These are phyloP conservation scores for Pisolithus tinctorius DNA, from an alignment of 768 basidiomycete genomes.

Conservation along the genomic window DNA sequence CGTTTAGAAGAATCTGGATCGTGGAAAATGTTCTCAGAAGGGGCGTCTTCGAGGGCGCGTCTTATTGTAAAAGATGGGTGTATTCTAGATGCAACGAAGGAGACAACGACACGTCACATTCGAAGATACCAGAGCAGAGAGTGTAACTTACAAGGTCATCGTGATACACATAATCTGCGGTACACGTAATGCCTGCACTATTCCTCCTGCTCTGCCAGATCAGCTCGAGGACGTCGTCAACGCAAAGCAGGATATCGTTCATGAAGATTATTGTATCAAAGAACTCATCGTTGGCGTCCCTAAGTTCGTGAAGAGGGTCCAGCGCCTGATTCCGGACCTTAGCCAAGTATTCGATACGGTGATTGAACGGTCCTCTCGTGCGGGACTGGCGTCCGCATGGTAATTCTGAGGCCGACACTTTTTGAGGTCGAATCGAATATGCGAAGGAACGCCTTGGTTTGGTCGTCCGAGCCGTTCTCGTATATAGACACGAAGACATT, in stretches of 20 bases:
- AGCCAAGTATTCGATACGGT: slow-evolving; percentile 99
- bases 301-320: slow-evolving; percentile 88
- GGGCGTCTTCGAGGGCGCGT: slow-evolving; percentile 93
- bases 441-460: slow-evolving; percentile 92
- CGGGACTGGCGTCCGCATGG: slow-evolving; percentile 87
- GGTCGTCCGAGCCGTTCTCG: slow-evolving; percentile 98
- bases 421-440: slow-evolving; percentile 92
- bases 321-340: slow-evolving; percentile 99
- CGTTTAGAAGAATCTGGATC: slow-evolving; percentile 66
- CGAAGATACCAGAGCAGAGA: background rate
- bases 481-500: slow-evolving; percentile 98
- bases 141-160: slow-evolving; percentile 63
- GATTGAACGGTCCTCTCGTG: slow-evolving; percentile 93
- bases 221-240: slow-evolving; percentile 95
- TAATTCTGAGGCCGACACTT: slow-evolving; percentile 85
- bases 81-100: slow-evolving; percentile 36
- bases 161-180: slow-evolving; percentile 99
- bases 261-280: slow-evolving; percentile 98
- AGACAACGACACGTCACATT: background rate
- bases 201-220: slow-evolving; percentile 91
- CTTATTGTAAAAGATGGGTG: slow-evolving; percentile 98
- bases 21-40: slow-evolving; percentile 92
- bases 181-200: slow-evolving; percentile 97
- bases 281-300: slow-evolving; percentile 87
- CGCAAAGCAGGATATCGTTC: slow-evolving; percentile 98